Evolutionary conservation across 176 grass and related monocot genomes (phyloP), one percentile per base, ranked within the genome.

Genomic region (Oryza glumipatula): DNA sequence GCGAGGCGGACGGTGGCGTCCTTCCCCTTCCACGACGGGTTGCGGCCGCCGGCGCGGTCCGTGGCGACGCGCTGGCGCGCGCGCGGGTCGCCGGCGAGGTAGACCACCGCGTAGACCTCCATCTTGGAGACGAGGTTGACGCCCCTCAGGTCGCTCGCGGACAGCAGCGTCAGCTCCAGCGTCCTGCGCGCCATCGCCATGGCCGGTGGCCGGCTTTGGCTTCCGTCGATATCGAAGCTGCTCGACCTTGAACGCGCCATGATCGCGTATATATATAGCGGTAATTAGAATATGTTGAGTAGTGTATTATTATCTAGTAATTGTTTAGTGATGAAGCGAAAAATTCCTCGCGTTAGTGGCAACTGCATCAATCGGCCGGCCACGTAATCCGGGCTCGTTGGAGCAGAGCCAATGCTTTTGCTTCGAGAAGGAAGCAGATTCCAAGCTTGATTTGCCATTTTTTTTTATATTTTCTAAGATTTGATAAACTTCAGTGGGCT

Each of bases 61-160:
- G 82, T 47, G 45, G 73, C 33, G 16, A 89, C 38, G 48, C 91
- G 88, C 32, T 90, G 81, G 54, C 54, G 49, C 9, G 84, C 73
- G 1, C 70, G 74, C 7, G 91, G 77, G 72, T 90, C 77, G 3
- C 81, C 88, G 49, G 85, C 52, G 68, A 90, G 38, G 84, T 86
- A 89, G 4, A 76, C 84, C 1, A 89, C 77, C 17, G 76, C 84
- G 87, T 92, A 92, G 47, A 89, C 87, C 70, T 83, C 80, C 91
- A 92, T 87, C 83, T 89, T 92, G 35, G 91, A 89, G 21, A 92
- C 61, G 26, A 84, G 51, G 80, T 80, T 87, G 3, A 84, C 76
- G 44, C 65, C 63, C 47, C 78, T 76, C 7, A 92, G 87, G 71
- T 89, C 91, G 47, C 82, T 38, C 56, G 87, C 84, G 1, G 87